phyloP scores from a whole-genome alignment of 345 rosid species.

The Mallotus nudiflorus region DNA sequence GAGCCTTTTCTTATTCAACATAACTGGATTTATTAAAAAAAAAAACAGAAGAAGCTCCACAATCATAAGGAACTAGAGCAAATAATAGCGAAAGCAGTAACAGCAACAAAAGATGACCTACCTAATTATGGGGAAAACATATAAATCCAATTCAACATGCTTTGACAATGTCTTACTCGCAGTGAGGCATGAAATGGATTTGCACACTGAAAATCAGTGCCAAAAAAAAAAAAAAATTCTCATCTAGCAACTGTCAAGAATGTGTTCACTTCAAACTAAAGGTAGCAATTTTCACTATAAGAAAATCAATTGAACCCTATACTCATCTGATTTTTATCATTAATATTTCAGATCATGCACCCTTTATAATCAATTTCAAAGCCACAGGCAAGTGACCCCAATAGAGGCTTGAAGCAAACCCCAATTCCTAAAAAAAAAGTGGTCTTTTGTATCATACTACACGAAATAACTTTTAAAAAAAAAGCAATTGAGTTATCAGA shows the following conservation, averaged over 20 bases:
- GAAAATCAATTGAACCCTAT: too few species aligned
- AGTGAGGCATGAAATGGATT: too few species aligned
- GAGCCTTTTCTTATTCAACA: too few species aligned
- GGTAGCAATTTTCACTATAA: neutral
- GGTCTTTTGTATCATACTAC: neutral
- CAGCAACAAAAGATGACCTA: neutral
- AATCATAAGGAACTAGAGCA: neutral
- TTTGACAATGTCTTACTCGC: too few species aligned
- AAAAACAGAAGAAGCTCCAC: neutral
- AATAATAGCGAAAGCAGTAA: neutral
- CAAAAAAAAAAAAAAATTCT: too few species aligned
- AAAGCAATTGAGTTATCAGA: neutral
- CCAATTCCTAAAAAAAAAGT: neutral
- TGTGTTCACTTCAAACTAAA: neutral
- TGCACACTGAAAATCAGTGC: too few species aligned
- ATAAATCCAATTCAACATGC: neutral
- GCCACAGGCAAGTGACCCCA: neutral
- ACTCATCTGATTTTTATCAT: too few species aligned
- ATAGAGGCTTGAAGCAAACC: neutral
- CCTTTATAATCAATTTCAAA: constrained; percentile 1
- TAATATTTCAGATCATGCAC: neutral
- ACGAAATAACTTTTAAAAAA: neutral
- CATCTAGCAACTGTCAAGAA: neutral
- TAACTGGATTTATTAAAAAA: too few species aligned
- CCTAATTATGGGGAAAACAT: too few species aligned